phyloP scores from a whole-genome alignment of 805 yeast species.

The Candida morakotiae region DNA sequence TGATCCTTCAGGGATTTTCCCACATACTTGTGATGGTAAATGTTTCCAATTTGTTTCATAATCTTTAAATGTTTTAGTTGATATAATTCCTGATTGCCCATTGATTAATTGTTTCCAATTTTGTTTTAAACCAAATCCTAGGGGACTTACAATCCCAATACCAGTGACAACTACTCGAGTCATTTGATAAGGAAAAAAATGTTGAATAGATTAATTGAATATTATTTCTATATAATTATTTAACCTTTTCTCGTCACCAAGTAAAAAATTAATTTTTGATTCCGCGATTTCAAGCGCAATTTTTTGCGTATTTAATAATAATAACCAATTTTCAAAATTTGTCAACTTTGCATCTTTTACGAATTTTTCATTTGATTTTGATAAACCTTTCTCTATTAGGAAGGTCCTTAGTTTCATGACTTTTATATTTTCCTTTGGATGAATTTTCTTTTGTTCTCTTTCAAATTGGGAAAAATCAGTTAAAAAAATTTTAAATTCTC shows the following conservation, averaged over 20 bases:
- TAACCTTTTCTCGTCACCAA: constrained; percentile 38
- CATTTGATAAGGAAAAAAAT: too few species aligned
- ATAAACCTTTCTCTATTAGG: constrained; percentile 8
- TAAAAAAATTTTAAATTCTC: constrained; percentile 24
- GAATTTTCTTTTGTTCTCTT: constrained; percentile 16
- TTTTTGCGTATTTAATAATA: constrained; percentile 17
- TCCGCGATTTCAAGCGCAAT: constrained; percentile 20
- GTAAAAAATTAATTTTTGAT: constrained; percentile 29
- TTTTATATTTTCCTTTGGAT: constrained; percentile 23
- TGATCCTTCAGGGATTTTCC: constrained; percentile 58
- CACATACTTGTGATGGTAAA: constrained; percentile 73
- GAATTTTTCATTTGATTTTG: not conserved
- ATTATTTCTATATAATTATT: constrained; percentile 18
- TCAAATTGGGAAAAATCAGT: constrained; percentile 27
- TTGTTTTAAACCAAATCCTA: constrained; percentile 63
- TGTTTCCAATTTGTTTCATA: constrained; percentile 45
- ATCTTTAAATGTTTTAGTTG: constrained; percentile 41
- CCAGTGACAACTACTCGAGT: constrained; percentile 88
- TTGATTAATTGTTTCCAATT: constrained; percentile 54
- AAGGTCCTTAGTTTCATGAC: constrained; percentile 21
- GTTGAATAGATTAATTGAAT: constrained; percentile 7
- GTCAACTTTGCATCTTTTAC: not conserved
- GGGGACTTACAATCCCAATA: constrained; percentile 78
- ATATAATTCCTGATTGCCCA: constrained; percentile 54
- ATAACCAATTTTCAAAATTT: constrained; percentile 27